Evolutionary conservation across 2,329 filamentous ascomycete species (phyloP).

Genomic region (Arachnopeziza araneosa): DNA sequence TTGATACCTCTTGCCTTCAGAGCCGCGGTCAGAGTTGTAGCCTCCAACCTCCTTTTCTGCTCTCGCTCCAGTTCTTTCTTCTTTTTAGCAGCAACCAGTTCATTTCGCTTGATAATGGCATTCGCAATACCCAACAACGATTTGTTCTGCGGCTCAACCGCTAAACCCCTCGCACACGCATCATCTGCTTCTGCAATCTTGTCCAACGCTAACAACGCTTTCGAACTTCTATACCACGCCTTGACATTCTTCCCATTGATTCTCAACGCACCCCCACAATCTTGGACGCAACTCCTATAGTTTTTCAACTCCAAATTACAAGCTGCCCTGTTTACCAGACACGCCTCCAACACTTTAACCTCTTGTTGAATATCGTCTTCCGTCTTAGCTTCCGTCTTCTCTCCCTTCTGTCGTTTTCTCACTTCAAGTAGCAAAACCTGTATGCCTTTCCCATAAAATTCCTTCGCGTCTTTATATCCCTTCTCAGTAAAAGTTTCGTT

Average conservation of each 20-base stretch:
- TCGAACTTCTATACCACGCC: conserved; percentile 80
- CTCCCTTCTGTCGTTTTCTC: conserved; percentile 42
- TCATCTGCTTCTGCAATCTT: conserved; percentile 77
- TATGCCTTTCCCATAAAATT: conserved; percentile 89
- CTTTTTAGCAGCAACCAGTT: conserved; percentile 49
- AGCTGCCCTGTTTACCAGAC: conserved; percentile 81
- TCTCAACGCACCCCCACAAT: conserved; percentile 73
- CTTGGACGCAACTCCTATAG: conserved; percentile 78
- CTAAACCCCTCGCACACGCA: conserved; percentile 67
- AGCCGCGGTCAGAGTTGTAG: conserved; percentile 57
- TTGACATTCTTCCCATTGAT: conserved; percentile 81
- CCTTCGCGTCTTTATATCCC: conserved; percentile 75
- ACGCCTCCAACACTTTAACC: conserved; percentile 62
- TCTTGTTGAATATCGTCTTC: conserved; percentile 43
- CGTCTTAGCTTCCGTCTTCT: conserved; percentile 37
- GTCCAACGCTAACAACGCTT: conserved; percentile 72
- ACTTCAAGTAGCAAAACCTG: conserved; percentile 63
- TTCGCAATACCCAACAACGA: conserved; percentile 56
- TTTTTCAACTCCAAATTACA: conserved; percentile 87
- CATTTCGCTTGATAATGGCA: conserved; percentile 58
- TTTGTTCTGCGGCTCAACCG: conserved; percentile 64
- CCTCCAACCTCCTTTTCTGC: conserved; percentile 50
- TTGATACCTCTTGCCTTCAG: conserved; percentile 65
- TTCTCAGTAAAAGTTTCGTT: conserved; percentile 78
- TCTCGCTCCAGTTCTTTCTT: conserved; percentile 50